Conservation (phyloP, 106 monocot species). For the Dioscorea dumetorum region DNA sequence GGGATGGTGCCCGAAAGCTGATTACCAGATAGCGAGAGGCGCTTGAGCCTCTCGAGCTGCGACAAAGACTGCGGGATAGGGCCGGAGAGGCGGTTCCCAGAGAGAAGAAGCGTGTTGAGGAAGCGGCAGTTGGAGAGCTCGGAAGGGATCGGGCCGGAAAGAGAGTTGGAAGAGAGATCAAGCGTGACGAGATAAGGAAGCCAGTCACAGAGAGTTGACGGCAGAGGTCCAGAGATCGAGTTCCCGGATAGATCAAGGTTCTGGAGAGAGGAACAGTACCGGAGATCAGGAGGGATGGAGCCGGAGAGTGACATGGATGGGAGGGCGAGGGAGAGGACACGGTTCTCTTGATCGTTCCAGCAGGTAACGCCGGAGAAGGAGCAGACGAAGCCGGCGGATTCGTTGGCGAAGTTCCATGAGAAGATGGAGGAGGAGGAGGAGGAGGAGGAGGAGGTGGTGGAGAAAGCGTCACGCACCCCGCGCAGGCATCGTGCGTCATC, state of each 20-base stretch:
- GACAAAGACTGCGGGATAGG: constrained; percentile 31
- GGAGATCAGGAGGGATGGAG: constrained; percentile 41
- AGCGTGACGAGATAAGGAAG: constrained; percentile 53
- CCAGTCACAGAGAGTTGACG: constrained; percentile 46
- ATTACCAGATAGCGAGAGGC: constrained; percentile 21
- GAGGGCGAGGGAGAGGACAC: constrained; percentile 33
- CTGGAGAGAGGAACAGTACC: constrained; percentile 36
- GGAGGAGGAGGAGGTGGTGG: constrained; percentile 5
- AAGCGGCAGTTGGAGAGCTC: constrained; percentile 31
- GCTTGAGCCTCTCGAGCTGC: constrained; percentile 23
- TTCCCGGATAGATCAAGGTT: constrained; percentile 48
- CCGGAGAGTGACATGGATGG: constrained; percentile 43
- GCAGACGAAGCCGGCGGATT: constrained; percentile 27
- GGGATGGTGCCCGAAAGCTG: constrained; percentile 27
- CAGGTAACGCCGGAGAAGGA: constrained; percentile 38
- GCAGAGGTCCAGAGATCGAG: constrained; percentile 38
- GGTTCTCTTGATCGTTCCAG: constrained; percentile 64
- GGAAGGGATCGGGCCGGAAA: constrained; percentile 45
- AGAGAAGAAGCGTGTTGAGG: constrained; percentile 21
- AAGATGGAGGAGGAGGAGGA: not conserved
- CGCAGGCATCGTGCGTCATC: constrained; percentile 43
- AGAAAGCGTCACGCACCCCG: constrained; percentile 12
- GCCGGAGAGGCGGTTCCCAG: constrained; percentile 18
- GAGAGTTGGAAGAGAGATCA: constrained; percentile 47
- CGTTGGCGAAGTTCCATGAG: constrained; percentile 36